A percentile compares a stretch with the other conserved stretches of the same genome.
phyloP scores from a whole-genome alignment of 2,329 filamentous ascomycete species.

The Decorospora gaudefroyi region DNA sequence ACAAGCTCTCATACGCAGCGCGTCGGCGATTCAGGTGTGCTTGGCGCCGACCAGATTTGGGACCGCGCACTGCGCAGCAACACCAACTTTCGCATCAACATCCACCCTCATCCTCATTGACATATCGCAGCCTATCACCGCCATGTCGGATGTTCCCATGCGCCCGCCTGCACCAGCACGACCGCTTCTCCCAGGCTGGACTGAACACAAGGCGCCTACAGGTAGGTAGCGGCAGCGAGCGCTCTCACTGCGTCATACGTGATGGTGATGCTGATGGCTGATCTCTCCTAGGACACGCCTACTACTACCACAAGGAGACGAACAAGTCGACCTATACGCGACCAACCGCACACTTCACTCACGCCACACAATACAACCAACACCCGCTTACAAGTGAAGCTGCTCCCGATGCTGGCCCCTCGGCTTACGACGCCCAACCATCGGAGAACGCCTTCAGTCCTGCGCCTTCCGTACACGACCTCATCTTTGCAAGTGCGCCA shows the following conservation, averaged over 20 bases:
- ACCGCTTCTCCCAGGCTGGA: conserved; percentile 80
- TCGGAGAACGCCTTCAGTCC: conserved; percentile 52
- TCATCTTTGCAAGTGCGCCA: conserved; percentile 37
- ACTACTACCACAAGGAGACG: conserved; percentile 83
- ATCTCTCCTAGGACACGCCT: conserved; percentile 67
- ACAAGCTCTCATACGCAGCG: conserved; percentile 42
- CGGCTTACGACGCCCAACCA: conserved; percentile 42
- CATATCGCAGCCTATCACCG: not conserved
- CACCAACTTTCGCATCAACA: conserved; percentile 14
- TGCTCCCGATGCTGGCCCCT: conserved; percentile 8
- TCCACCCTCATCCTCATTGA: not conserved
- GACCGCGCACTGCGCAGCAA: conserved; percentile 20
- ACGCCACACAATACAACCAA: conserved; percentile 10
- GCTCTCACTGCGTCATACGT: conserved; percentile 24
- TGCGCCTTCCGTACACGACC: conserved; percentile 58
- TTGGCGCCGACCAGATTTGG: conserved; percentile 41
- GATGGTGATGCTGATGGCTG: conserved; percentile 23
- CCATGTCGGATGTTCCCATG: conserved; percentile 39
- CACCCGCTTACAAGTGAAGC: conserved; percentile 8
- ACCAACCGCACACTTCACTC: conserved; percentile 52
- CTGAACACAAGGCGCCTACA: conserved; percentile 87
- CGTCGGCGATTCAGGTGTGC: conserved; percentile 35
- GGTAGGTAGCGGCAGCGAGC: conserved; percentile 52
- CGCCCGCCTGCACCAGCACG: conserved; percentile 48
- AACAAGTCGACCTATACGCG: conserved; percentile 87